Conservation (phyloP, 805 yeast genomes). For the Saccharomycopsis fermentans region DNA sequence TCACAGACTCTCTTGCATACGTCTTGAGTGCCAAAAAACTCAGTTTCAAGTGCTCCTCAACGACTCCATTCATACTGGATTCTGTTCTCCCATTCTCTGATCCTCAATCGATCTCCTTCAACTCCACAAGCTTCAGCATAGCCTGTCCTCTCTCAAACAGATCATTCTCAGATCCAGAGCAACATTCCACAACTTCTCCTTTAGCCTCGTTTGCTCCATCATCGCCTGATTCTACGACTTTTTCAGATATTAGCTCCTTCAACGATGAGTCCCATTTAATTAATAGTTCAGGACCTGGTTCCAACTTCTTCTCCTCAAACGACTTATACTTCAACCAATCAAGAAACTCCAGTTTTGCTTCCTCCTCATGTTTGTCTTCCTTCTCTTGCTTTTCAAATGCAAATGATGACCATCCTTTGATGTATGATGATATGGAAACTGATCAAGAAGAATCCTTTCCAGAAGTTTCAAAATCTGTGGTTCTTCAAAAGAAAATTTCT, state of each 20-base stretch:
- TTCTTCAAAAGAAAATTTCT: background rate
- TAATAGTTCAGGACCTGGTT: too few relatives aligned
- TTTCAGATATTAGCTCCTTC: conserved; percentile 10
- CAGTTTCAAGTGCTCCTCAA: conserved; percentile 6
- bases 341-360: background rate
- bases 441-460: background rate
- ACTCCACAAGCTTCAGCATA: background rate
- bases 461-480: background rate
- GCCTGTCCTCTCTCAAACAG: background rate
- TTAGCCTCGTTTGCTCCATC: conserved; percentile 5
- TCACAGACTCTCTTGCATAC: conserved; percentile 12
- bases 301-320: background rate
- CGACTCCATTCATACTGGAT: background rate
- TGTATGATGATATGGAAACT: background rate
- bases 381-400: conserved; percentile 6
- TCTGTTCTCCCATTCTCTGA: background rate
- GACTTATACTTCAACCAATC: background rate
- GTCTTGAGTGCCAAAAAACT: conserved; percentile 16
- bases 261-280: background rate
- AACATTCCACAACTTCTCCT: background rate
- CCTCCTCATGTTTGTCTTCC: conserved; percentile 10
- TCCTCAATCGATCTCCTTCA: background rate
- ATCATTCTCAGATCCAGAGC: background rate
- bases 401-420: conserved; percentile 13
- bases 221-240: conserved; percentile 12